Base-by-base conservation (phyloP, 106 monocot species). In the Amphibolis antarctica region DNA sequence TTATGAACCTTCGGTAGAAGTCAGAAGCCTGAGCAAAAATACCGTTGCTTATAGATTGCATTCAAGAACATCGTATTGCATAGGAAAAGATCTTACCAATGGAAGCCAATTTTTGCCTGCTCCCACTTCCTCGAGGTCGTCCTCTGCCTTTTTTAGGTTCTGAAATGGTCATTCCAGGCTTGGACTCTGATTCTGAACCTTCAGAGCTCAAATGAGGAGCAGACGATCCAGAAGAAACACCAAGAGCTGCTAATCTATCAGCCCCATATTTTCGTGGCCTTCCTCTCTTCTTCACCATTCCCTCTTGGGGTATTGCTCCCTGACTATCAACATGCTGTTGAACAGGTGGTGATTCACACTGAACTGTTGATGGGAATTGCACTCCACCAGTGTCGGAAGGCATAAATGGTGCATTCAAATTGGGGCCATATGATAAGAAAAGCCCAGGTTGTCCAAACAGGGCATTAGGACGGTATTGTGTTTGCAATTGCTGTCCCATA, bases 51-150 rank as follows among this genome's bases (percentile, higher is more conserved):
- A 36, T 36, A 36, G 36, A 10, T 49, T 17, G 17, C 49, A 49
- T 17, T 5, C 13, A 49, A 49, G 18, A 49, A 17, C 49, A 17
- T 3, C 49, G 12, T 49, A 49, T 17, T 10, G 49, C 3, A 49
- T 1, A 2, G 7, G 17, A 0, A 49, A 3, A 10, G 25, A 22
- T 24, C 55, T 55, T 23, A 85, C 85, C 85, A 51, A 81, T 61
- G 43, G 75, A 67, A 58, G 85, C 85, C 55, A 85, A 60, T 52
- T 75, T 77, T 60, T 85, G 85, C 78, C 77, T 85, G 62, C 75
- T 78, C 60, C 85, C 85, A 7, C 81, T 68, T 12, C 85, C 85
- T 12, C 81, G 85, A 3, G 85, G 85, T 25, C 85, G 65, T 45
- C 55, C 55, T 55, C 55, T 55, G 11, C 24, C 23, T 21, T 12